Evolutionary conservation across 1,284 basidiomycete species (phyloP).

Genomic region (Heliocybe sulcata): DNA sequence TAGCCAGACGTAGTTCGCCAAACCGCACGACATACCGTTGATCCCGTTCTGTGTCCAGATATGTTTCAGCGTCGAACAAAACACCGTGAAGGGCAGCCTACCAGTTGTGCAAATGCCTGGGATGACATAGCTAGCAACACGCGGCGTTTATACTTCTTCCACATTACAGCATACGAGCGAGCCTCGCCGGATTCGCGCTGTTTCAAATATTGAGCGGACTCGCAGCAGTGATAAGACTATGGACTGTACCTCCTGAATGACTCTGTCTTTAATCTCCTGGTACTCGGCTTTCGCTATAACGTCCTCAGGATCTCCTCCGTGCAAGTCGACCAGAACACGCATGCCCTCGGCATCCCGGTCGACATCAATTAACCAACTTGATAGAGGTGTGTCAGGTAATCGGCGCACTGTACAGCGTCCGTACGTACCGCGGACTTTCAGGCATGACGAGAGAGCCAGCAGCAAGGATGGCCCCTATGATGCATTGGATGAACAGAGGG

Average conservation of each 20-base stretch:
- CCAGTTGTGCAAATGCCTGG: constrained; percentile 93
- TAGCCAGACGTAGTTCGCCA: no score
- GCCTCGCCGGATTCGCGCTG: constrained; percentile 73
- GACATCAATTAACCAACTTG: constrained; percentile 87
- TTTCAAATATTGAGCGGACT: constrained; percentile 3
- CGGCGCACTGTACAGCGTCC: not conserved
- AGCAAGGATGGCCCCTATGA: constrained; percentile 84
- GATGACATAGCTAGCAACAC: constrained; percentile 97
- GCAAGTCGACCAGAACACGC: constrained; percentile 84
- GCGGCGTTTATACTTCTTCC: constrained; percentile 82
- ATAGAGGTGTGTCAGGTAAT: constrained; percentile 6
- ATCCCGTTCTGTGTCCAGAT: constrained; percentile 67
- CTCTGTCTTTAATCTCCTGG: constrained; percentile 88
- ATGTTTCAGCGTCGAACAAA: constrained; percentile 8
- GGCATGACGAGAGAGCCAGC: constrained; percentile 84
- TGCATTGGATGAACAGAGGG: constrained; percentile 81
- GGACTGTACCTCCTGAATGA: constrained; percentile 64
- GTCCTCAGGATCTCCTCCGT: constrained; percentile 79
- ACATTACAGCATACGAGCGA: constrained; percentile 81
- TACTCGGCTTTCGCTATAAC: constrained; percentile 78
- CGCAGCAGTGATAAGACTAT: not conserved
- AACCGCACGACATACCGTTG: constrained; percentile 49
- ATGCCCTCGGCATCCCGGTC: constrained; percentile 85
- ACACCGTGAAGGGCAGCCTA: constrained; percentile 26
- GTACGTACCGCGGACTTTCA: constrained; percentile 77